phyloP scores from a whole-genome alignment of 371 early-diverging fungal species.

The Mortierella sp. region DNA sequence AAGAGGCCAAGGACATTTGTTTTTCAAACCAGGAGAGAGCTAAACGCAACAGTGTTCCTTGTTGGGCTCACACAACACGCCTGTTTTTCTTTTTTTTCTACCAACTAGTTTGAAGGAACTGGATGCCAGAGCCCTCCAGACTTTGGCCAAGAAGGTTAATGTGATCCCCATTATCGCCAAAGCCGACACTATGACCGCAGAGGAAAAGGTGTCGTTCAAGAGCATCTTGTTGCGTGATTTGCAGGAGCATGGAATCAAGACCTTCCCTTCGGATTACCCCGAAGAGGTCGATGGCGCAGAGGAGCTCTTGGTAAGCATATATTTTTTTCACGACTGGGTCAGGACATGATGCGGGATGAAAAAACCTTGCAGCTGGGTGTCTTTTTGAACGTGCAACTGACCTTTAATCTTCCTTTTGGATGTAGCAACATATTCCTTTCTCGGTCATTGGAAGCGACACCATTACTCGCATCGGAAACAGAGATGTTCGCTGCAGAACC shows the following conservation, averaged over 20 bases:
- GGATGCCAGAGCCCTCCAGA: slow-evolving; percentile 90
- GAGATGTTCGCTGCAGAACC: slow-evolving; percentile 87
- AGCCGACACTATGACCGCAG: slow-evolving; percentile 76
- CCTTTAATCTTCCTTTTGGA: neutral
- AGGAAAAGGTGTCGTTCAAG: slow-evolving; percentile 76
- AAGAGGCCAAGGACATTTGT: neutral
- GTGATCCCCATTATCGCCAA: slow-evolving; percentile 91
- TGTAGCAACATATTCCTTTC: slow-evolving; percentile 88
- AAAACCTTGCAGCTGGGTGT: neutral
- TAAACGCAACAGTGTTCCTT: slow-evolving; percentile 12
- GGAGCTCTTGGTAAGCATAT: slow-evolving; percentile 70
- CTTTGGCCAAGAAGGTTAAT: slow-evolving; percentile 85
- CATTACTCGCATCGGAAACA: slow-evolving; percentile 77
- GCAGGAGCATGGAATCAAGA: slow-evolving; percentile 76
- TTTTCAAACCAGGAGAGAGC: slow-evolving; percentile 34
- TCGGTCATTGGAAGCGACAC: slow-evolving; percentile 93
- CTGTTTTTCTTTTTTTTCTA: slow-evolving; percentile 46
- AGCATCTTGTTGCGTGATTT: slow-evolving; percentile 84
- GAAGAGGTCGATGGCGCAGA: slow-evolving; percentile 76
- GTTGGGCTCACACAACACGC: slow-evolving; percentile 27
- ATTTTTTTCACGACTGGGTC: slow-evolving; percentile 40
- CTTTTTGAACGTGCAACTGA: neutral
- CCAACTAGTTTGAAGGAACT: slow-evolving; percentile 82
- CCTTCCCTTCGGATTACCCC: slow-evolving; percentile 73
- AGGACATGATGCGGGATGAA: neutral